Evolutionary conservation across 2,329 filamentous ascomycete genomes (phyloP), one percentile per base, ranked within the genome.

Genomic region (Aspergillus aculeatus): DNA sequence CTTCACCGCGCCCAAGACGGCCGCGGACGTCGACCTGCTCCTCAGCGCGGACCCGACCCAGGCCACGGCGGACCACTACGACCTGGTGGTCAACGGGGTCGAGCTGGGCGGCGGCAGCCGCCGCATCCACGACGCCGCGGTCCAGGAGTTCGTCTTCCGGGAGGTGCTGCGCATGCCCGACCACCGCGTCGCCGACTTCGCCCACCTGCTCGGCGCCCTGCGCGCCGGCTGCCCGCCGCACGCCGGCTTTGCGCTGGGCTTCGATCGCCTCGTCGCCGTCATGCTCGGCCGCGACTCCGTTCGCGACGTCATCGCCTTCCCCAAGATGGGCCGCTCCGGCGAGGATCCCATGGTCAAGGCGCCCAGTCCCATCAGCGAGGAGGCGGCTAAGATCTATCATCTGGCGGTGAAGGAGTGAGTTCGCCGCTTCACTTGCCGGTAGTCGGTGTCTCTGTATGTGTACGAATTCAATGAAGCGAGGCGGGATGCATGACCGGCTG

Each of bases 241-340:
- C 72, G 93, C 95, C 0, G 95, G 95, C 0, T 89, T 99, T 64
- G 95, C 95, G 0, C 80, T 99, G 16, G 95, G 95, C 0, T 96
- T 97, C 73, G 95, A 99, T 74, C 83, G 95, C 4, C 76, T 99
- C 52, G 83, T 95, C 44, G 89, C 94, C 0, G 80, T 96, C 0
- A 84, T 99, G 81, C 84, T 89, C 23, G 89, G 88, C 1, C 88
- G 84, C 32, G 83, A 89, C 11, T 92, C 89, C 1, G 89, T 99
- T 3, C 82, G 91, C 61, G 94, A 99, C 78, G 94, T 99, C 1
- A 97, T 99, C 75, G 93, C 93, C 0, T 99, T 99, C 71, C 96
- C 95, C 0, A 99, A 99, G 81, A 93, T 86, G 62, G 92, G 92
- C 62, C 92, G 88, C 73, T 93, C 94, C 0, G 90, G 95, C 0